phyloP scores from a whole-genome alignment of 495 filamentous ascomycete species.

The Podospora sp. region DNA sequence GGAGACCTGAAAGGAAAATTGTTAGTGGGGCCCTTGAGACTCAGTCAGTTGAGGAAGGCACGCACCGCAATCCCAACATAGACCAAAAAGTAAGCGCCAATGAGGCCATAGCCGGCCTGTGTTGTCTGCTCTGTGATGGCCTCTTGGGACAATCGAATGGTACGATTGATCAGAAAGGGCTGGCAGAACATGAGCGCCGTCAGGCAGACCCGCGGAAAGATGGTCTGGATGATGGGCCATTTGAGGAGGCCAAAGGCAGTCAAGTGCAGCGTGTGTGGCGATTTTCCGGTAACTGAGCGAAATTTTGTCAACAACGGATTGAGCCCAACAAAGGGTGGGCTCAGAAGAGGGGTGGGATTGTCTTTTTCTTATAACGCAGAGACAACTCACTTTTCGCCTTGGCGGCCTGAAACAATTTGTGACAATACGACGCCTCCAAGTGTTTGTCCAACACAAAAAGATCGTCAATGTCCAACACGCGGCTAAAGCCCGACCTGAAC shows the following conservation, averaged over 20 bases:
- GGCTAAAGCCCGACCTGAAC: constrained; percentile 36
- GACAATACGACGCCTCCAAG: constrained; percentile 44
- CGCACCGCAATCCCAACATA: constrained; percentile 61
- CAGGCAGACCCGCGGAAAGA: constrained; percentile 56
- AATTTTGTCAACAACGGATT: neutral
- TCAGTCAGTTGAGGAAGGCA: neutral
- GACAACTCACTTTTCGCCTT: constrained; percentile 37
- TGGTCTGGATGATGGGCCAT: constrained; percentile 51
- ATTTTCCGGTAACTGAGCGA: constrained; percentile 33
- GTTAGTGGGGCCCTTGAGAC: neutral
- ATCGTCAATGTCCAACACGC: constrained; percentile 36
- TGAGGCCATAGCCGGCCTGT: constrained; percentile 58
- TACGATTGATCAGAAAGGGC: constrained; percentile 63
- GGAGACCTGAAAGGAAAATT: constrained; percentile 37
- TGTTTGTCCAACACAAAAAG: constrained; percentile 51
- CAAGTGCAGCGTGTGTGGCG: constrained; percentile 42
- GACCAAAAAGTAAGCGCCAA: constrained; percentile 64
- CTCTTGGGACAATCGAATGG: constrained; percentile 46
- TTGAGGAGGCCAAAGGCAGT: constrained; percentile 49
- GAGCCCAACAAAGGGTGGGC: neutral
- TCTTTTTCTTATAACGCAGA: neutral
- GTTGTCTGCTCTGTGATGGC: constrained; percentile 37
- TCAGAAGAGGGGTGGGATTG: neutral
- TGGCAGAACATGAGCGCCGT: constrained; percentile 65
- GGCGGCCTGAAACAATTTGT: constrained; percentile 33